Evolutionary conservation across 2,329 filamentous ascomycete species (phyloP), one percentile per base, ranked within the genome.

Genomic region (Diplodia sapinea): DNA sequence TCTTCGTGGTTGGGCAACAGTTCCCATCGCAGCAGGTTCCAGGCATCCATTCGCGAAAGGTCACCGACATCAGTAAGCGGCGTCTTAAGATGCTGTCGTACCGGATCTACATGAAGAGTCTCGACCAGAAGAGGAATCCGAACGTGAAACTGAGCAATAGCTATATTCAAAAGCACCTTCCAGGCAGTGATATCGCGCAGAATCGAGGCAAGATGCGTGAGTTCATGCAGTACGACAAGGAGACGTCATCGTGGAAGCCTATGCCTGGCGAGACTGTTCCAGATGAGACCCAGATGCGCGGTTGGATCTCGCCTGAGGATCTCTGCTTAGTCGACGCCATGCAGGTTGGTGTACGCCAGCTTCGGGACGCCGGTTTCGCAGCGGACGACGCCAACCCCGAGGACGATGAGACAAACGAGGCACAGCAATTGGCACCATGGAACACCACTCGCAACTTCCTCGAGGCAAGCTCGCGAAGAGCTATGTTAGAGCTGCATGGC

Each of bases 191-290:
- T 23, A 94, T 98, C 75, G 93, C 95, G 67, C 94, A 98, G 76
- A 98, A 97, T 73, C 88, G 95, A 40, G 94, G 96, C 74, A 97
- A 98, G 79, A 89, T 99, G 81, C 95, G 97, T 74, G 95, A 99
- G 73, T 98, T 99, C 77, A 89, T 99, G 72, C 86, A 89, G 59
- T 98, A 97, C 75, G 91, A 95, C 74, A 94, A 96, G 74, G 91
- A 93, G 20, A 87, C 89, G 65, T 94, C 94, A 74, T 91, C 92
- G 38, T 99, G 95, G 95, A 74, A 76, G 43, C 78, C 96, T 70
- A 87, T 87, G 62, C 83, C 88, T 9, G 87, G 88, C 26, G 91
- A 97, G 72, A 83, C 87, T 0, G 83, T 95, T 26, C 92, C 94
- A 13, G 93, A 96, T 69, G 91, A 94, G 74, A 87, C 91, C 29